Evolutionary conservation across 2,329 filamentous ascomycete genomes (phyloP).

Genomic region (Tolypocladium endophyticum): DNA sequence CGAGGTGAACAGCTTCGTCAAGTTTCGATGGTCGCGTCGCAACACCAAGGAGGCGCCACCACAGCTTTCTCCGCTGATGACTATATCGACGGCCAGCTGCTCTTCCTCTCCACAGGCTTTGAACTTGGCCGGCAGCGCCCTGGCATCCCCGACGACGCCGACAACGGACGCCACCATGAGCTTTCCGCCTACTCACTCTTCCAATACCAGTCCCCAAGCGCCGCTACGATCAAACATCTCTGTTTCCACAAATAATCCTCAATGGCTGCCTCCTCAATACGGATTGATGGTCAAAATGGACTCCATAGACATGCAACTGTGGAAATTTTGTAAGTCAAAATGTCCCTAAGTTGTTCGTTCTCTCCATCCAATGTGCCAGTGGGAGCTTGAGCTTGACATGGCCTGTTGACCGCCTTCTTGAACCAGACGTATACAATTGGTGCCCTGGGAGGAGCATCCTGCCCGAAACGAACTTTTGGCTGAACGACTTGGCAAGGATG

Average conservation of each 20-base stretch:
- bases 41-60: neutral
- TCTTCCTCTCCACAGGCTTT: neutral
- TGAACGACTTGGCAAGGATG: constrained; percentile 27
- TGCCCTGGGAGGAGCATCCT: constrained; percentile 28
- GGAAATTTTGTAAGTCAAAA: neutral
- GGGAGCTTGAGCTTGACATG: too few species aligned
- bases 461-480: constrained; percentile 27
- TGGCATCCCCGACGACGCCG: neutral
- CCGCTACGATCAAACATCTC: neutral
- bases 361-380: too few species aligned
- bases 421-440: constrained; percentile 26
- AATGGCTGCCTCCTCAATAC: neutral
- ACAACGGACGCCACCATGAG: neutral
- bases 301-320: neutral
- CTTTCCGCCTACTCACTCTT: neutral
- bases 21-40: neutral
- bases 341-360: neutral
- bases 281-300: neutral
- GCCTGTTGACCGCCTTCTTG: neutral
- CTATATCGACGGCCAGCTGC: neutral
- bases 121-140: neutral
- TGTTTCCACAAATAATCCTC: neutral
- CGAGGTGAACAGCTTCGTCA: neutral
- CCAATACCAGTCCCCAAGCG: neutral
- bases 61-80: neutral